Percentiles rank a stretch among this genome's conserved stretches.
Evolutionary conservation across 257 asterid genomes (phyloP).

Genomic region (Solanum pimpinellifolium): DNA sequence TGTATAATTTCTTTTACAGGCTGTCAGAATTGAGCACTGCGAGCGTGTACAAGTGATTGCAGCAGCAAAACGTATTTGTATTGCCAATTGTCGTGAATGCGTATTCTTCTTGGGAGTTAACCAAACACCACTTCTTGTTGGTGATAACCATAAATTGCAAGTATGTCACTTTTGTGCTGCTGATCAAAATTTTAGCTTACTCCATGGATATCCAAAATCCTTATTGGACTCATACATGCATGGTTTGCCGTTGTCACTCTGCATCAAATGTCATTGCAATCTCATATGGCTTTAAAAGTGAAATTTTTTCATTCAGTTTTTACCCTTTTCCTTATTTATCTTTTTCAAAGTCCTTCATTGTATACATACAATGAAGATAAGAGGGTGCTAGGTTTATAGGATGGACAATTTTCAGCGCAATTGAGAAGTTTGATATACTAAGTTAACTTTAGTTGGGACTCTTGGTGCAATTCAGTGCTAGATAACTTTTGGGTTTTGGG

Average conservation of each 20-base stretch:
- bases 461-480: not conserved
- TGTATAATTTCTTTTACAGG: slow-evolving; percentile 30
- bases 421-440: not conserved
- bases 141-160: slow-evolving; percentile 97
- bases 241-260: not conserved
- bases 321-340: not conserved
- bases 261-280: not conserved
- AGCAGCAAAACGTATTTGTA: slow-evolving; percentile 84
- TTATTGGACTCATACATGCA: not conserved
- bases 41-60: slow-evolving; percentile 92
- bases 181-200: not conserved
- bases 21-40: slow-evolving; percentile 92
- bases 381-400: not conserved
- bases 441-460: not conserved
- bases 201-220: not conserved
- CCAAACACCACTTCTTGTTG: slow-evolving; percentile 87
- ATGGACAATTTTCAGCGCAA: not conserved
- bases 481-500: not conserved
- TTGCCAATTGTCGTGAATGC: slow-evolving; percentile 95
- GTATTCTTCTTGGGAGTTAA: slow-evolving; percentile 86
- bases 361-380: not conserved
- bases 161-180: slow-evolving; percentile 14
- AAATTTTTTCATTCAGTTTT: not conserved
- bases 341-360: not conserved
- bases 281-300: not conserved